Evolutionary conservation across 208 protist species (phyloP).

Genomic region (Crithidia thermophila): DNA sequence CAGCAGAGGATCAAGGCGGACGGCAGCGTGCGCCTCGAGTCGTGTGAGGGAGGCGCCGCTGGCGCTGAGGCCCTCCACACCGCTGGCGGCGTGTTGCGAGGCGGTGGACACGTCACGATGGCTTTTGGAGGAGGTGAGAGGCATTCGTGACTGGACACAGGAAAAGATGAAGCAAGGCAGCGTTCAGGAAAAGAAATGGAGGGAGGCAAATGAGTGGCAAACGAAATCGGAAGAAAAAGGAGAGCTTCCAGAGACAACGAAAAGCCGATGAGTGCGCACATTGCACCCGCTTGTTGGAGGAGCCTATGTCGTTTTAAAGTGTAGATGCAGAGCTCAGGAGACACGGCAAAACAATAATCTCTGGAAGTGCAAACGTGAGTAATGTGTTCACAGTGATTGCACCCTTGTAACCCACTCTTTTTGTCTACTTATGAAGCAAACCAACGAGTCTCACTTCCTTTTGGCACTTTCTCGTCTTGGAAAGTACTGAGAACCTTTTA

Average conservation of each 20-base stretch:
- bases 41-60: constrained; percentile 9
- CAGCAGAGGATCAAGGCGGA: constrained; percentile 37
- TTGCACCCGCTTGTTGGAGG: no score
- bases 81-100: not conserved
- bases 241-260: not conserved
- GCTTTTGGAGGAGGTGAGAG: constrained; percentile 7
- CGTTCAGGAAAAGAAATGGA: not conserved
- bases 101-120: constrained; percentile 5
- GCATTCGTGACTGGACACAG: constrained; percentile 1
- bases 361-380: not conserved
- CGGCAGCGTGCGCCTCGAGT: constrained; percentile 40
- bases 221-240: constrained; percentile 3
- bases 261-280: no score
- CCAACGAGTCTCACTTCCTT: not conserved
- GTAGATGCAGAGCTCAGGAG: no score
- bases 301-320: no score
- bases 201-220: not conserved
- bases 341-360: no score
- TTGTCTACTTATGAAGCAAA: no score
- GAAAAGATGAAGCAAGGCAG: not conserved
- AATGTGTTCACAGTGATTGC: not conserved
- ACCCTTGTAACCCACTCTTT: no score
- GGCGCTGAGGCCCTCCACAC: not conserved
- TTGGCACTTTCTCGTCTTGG: not conserved
- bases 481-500: no score